Base-by-base conservation (phyloP, 306 rosid genomes). In the Dicorynia guianensis region DNA sequence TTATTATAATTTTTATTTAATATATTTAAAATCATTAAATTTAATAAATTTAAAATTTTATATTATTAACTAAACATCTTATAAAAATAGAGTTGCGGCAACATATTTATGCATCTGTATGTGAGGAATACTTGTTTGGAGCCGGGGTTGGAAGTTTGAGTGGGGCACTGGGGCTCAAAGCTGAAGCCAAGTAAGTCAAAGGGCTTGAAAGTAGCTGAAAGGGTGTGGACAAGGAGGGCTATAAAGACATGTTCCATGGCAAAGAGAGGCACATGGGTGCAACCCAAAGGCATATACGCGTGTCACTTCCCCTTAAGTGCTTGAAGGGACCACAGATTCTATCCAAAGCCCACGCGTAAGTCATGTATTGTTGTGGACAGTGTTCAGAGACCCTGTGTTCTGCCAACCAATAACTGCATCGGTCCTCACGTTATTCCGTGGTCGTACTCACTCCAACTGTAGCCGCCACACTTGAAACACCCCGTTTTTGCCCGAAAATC, bases 261-360 rank as follows among this genome's bases (percentile, higher is more conserved):
- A 76, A 20, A 68, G 33, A 58, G 52, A 50, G 12, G 85, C 91
- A 87, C 93, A 83, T 89, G 91, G 91, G 81, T 20, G 42, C 63
- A 59, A 72, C 81, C 69, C 5, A 80, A 11, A 20, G 14, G 11
- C 55, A 8, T 60, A 5, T 43, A 81, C 80, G 78, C 88, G 87
- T 85, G 88, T 74, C 82, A 36, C 0, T 18, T 38, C 84, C 85
- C 85, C 71, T 15, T 2, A 20, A 8, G 54, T 53, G 1, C 4
- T 13, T 30, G 0, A 0, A 6, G 75, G 89, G 85, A 79, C 88
- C 87, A 71, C 74, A 5, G 3, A 30, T 71, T 80, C 75, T 65
- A 70, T 73, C 76, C 72, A 36, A 8, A 4, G 1, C 39, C 70
- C 82, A 89, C 84, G 85, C 65, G 85, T 84, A 1, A 8, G 6